Conservation (phyloP, 352 stramenopile genomes). For the Albugo candida region DNA sequence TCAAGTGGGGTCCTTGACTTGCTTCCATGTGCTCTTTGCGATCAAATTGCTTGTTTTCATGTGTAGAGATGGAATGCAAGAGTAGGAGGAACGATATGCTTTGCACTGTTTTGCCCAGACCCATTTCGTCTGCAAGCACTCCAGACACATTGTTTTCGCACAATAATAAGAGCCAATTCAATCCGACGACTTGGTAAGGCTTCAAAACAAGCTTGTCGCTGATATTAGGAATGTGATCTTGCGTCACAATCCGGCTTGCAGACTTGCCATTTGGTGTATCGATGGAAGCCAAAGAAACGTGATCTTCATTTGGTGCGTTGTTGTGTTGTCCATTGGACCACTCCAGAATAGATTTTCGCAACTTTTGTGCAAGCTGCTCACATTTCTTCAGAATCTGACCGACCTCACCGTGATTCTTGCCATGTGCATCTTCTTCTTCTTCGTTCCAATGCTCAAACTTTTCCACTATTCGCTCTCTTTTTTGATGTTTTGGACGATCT, state of each 20-base stretch:
- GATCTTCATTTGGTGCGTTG: slow-evolving; percentile 1
- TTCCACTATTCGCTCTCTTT: not conserved
- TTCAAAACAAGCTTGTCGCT: slow-evolving; percentile 55
- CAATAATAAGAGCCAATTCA: slow-evolving; percentile 68
- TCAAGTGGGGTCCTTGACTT: slow-evolving; percentile 56
- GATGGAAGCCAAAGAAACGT: slow-evolving; percentile 43
- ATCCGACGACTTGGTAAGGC: slow-evolving; percentile 65
- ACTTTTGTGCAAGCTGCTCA: slow-evolving; percentile 31
- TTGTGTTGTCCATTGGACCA: slow-evolving; percentile 18
- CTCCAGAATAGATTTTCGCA: slow-evolving; percentile 33
- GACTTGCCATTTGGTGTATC: slow-evolving; percentile 4
- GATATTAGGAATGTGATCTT: slow-evolving; percentile 48
- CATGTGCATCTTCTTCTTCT: slow-evolving; percentile 24
- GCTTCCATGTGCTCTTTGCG: not conserved
- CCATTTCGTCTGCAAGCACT: slow-evolving; percentile 80
- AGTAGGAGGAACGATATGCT: slow-evolving; percentile 63
- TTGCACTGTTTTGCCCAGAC: slow-evolving; percentile 86
- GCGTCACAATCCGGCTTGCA: slow-evolving; percentile 29
- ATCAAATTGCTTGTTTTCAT: not conserved
- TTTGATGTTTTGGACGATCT: not conserved
- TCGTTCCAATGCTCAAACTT: slow-evolving; percentile 4
- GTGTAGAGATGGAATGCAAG: slow-evolving; percentile 17
- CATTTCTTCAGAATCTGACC: slow-evolving; percentile 43
- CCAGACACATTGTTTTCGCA: slow-evolving; percentile 62
- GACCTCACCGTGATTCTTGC: slow-evolving; percentile 38